Conservation (phyloP, 2,329 filamentous ascomycete species). For the Diaporthe humulicola region DNA sequence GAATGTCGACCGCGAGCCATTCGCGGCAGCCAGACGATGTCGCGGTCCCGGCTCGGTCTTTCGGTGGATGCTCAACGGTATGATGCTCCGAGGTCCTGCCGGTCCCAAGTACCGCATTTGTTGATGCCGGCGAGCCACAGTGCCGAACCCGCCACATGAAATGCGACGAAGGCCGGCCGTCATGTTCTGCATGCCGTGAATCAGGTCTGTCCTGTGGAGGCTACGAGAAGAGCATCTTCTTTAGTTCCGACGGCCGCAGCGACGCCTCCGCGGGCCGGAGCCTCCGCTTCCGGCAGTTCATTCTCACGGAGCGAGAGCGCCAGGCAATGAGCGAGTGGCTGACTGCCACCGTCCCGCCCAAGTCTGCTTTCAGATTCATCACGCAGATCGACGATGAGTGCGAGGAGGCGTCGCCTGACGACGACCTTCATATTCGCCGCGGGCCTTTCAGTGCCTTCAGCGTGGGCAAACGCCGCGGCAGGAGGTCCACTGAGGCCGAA, state of each 20-base stretch:
- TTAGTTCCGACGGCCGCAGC: conserved; percentile 45
- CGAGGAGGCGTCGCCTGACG: neutral
- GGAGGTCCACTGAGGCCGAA: neutral
- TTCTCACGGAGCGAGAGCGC: conserved; percentile 53
- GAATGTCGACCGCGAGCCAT: neutral
- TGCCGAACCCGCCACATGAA: conserved; percentile 22
- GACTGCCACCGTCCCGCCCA: conserved; percentile 46
- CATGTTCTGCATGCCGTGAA: neutral
- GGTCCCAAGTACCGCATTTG: neutral
- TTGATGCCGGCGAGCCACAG: neutral
- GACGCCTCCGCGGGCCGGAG: neutral
- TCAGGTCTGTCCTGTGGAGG: conserved; percentile 35
- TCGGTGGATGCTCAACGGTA: conserved; percentile 27
- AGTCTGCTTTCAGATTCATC: conserved; percentile 40
- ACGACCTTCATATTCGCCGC: neutral
- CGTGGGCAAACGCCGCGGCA: neutral
- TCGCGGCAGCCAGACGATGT: neutral
- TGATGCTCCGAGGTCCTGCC: neutral
- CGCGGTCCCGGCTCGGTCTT: conserved; percentile 14
- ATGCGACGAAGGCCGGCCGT: conserved; percentile 12
- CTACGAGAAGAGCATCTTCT: conserved; percentile 54
- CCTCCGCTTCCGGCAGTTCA: conserved; percentile 51
- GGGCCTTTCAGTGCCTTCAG: conserved; percentile 7
- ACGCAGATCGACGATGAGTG: conserved; percentile 24
- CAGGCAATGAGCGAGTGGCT: conserved; percentile 52